Base-by-base conservation (phyloP, 495 filamentous ascomycete genomes). In the Lepraria neglecta region DNA sequence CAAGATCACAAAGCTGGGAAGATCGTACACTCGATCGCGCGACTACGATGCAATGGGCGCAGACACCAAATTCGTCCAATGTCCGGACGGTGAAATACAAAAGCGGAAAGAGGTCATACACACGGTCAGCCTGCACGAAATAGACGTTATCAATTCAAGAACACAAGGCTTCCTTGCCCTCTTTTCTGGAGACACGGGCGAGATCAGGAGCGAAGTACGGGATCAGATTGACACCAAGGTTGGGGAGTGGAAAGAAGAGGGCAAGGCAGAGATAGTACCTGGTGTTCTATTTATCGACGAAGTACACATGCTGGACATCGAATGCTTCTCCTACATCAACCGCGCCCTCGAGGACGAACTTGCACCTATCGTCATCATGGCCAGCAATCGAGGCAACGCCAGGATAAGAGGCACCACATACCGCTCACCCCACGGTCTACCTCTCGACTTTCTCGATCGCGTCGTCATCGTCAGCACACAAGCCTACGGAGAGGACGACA, bases 11-110 rank as follows among this genome's bases (percentile, higher is more conserved):
- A 97, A 97, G 73, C 80, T 99, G 3, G 94, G 94, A 35, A 84
- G 94, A 33, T 95, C 90, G 19, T 97, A 91, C 72, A 91, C 92
- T 7, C 81, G 92, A 56, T 95, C 91, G 52, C 84, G 95, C 62
- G 94, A 99, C 73, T 99, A 97, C 81, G 94, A 99, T 75, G 94
- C 95, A 51, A 97, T 97, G 94, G 94, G 95, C 11, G 88, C 89
- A 43, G 95, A 99, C 72, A 97, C 94, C 62, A 97, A 96, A 71
- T 97, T 97, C 72, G 85, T 97, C 27, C 91, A 96, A 74, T 96
- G 92, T 71, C 94, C 94, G n/a, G 94, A 99, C 72, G 94, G 94
- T 58, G 94, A 99, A 75, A 82, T 99, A 17, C 94, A 97, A 72
- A 95, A 96, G 71, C 89, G 94, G 58, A 94, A 94, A 71, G 95